A percentile compares a stretch with the other conserved stretches of the same genome.
These are phyloP conservation scores for Calocera cornea DNA, from an alignment of 768 basidiomycete genomes.

Conservation along the genomic window DNA sequence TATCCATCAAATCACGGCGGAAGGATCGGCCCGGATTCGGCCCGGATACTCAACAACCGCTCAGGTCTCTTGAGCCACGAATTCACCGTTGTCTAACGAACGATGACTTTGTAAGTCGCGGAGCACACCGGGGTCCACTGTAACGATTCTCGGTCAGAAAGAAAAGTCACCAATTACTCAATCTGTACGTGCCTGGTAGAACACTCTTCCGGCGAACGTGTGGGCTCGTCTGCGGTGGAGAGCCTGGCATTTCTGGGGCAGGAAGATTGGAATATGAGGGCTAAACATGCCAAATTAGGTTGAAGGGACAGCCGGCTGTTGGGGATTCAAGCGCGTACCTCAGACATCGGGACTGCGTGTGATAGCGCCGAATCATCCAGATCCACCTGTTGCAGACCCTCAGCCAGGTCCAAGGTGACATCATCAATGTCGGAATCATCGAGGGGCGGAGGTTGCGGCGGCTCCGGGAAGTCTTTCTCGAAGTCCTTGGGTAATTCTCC, in stretches of 20 bases:
- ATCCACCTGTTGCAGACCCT: conserved; percentile 38
- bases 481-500: conserved; percentile 62
- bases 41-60: neutral
- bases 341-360: conserved; percentile 82
- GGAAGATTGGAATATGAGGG: neutral
- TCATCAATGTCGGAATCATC: conserved; percentile 83
- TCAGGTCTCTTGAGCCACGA: neutral
- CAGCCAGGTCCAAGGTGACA: conserved; percentile 72
- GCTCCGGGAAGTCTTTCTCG: conserved; percentile 48
- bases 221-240: conserved; percentile 31
- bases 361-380: conserved; percentile 62
- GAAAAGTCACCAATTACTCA: conserved; percentile 13
- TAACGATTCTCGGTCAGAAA: conserved; percentile 9
- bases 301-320: no score
- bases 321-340: no score
- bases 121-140: conserved; percentile 79
- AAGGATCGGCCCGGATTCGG: neutral
- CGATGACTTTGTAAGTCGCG: conserved; percentile 72
- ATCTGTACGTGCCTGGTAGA: conserved; percentile 53
- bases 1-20: neutral
- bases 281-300: neutral
- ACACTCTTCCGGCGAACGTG: conserved; percentile 93
- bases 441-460: conserved; percentile 59
- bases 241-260: neutral
- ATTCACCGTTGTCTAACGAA: conserved; percentile 14